Evolutionary conservation across 768 basidiomycete genomes (phyloP).

Genomic region (Boletus patriciae): DNA sequence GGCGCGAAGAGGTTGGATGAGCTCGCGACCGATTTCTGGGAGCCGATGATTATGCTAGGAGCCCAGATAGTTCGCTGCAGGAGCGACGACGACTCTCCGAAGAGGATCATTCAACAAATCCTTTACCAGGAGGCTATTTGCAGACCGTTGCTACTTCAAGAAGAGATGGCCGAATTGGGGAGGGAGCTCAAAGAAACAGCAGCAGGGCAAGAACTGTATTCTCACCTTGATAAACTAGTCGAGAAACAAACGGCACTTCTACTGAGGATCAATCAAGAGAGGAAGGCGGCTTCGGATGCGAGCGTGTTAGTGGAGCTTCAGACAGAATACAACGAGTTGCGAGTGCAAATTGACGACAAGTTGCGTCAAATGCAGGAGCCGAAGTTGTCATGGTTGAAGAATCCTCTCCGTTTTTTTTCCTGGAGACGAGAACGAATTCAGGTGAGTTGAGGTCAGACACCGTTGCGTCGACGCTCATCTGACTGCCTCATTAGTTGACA

Average conservation of each 20-base stretch:
- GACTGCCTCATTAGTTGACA: neutral
- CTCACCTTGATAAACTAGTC: too few species aligned
- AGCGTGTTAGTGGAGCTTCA: conserved; percentile 4
- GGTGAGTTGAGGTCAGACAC: neutral
- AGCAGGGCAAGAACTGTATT: conserved; percentile 10
- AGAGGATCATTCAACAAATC: conserved; percentile 8
- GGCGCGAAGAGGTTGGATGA: conserved; percentile 20
- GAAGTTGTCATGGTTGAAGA: conserved; percentile 5
- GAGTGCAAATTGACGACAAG: conserved; percentile 3
- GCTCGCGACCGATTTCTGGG: conserved; percentile 9
- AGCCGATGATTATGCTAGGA: conserved; percentile 8
- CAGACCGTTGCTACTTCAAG: conserved; percentile 1
- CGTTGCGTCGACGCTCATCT: neutral
- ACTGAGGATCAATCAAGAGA: conserved; percentile 8
- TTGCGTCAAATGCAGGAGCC: conserved; percentile 12
- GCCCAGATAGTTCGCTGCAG: conserved; percentile 8
- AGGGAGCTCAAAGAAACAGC: conserved; percentile 10
- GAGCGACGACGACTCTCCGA: conserved; percentile 8
- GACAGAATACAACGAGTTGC: conserved; percentile 6
- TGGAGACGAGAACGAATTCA: neutral
- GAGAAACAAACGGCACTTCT: conserved; percentile 10
- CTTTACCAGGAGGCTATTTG: neutral
- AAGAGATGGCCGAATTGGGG: conserved; percentile 7
- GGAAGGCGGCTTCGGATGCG: neutral
- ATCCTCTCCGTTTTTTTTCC: neutral